Evolutionary conservation across 352 stramenopile genomes (phyloP).

Genomic region (Globisporangium cystogenes): DNA sequence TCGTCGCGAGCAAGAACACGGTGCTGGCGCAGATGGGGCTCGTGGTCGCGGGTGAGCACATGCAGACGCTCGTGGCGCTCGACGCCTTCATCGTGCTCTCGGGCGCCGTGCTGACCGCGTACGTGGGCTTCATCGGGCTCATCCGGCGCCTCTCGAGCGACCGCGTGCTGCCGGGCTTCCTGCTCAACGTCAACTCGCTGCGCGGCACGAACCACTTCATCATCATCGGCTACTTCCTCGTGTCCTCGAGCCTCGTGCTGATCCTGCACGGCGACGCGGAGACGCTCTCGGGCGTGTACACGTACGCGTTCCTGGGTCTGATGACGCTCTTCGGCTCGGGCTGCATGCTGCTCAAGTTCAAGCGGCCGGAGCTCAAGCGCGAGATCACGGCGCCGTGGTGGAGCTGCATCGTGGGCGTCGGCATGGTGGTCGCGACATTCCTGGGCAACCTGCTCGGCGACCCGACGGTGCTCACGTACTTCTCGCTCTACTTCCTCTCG

Average conservation of each 20-base stretch:
- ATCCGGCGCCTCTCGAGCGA: slow-evolving; percentile 91
- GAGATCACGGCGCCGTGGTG: slow-evolving; percentile 86
- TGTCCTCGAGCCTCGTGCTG: slow-evolving; percentile 85
- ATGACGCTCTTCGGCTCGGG: slow-evolving; percentile 93
- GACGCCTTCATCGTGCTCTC: slow-evolving; percentile 94
- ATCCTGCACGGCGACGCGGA: slow-evolving; percentile 90
- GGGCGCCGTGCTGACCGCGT: slow-evolving; percentile 90
- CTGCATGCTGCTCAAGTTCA: slow-evolving; percentile 95
- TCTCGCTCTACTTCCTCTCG: slow-evolving; percentile 84
- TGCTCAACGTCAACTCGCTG: slow-evolving; percentile 76
- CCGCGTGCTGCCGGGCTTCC: slow-evolving; percentile 74
- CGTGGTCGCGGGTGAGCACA: slow-evolving; percentile 63
- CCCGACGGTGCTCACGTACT: slow-evolving; percentile 85
- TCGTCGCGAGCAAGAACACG: slow-evolving; percentile 82
- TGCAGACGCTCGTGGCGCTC: slow-evolving; percentile 77
- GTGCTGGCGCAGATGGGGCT: slow-evolving; percentile 90
- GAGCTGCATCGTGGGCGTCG: slow-evolving; percentile 75
- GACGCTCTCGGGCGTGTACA: slow-evolving; percentile 93
- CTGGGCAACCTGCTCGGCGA: slow-evolving; percentile 83
- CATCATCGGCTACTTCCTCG: slow-evolving; percentile 88
- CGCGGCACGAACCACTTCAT: slow-evolving; percentile 91
- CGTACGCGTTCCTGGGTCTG: slow-evolving; percentile 92
- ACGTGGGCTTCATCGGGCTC: slow-evolving; percentile 91
- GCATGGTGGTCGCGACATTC: slow-evolving; percentile 80
- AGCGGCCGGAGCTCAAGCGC: slow-evolving; percentile 86